Evolutionary conservation across 106 monocot genomes (phyloP).

Genomic region (Gastrodia elata): DNA sequence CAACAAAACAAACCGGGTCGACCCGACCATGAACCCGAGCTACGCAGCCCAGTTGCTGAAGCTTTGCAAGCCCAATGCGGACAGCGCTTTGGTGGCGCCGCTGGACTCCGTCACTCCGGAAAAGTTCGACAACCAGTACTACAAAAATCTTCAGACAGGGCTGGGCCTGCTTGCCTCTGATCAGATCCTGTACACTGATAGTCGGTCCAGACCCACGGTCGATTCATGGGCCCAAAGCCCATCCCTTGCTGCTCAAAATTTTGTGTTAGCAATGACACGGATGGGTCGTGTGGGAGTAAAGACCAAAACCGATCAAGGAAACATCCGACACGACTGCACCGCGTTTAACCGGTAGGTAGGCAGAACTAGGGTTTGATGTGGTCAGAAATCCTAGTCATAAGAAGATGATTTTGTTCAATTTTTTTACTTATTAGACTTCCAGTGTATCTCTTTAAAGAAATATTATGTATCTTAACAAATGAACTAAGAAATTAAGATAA

Average conservation of each 20-base stretch:
- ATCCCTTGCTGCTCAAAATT: conserved; percentile 32
- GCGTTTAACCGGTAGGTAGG: conserved; percentile 37
- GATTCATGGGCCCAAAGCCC: conserved; percentile 38
- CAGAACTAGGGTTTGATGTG: no score
- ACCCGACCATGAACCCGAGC: conserved; percentile 49
- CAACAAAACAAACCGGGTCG: conserved; percentile 20
- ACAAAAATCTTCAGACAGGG: conserved; percentile 51
- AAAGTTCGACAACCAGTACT: conserved; percentile 74
- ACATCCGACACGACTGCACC: conserved; percentile 47
- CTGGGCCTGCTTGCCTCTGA: conserved; percentile 73
- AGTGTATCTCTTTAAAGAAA: no score
- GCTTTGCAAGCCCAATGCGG: conserved; percentile 37
- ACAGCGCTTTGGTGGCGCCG: conserved; percentile 33
- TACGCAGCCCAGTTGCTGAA: conserved; percentile 46
- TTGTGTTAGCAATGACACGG: conserved; percentile 52
- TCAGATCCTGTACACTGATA: conserved; percentile 49
- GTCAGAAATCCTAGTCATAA: no score
- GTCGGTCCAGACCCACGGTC: conserved; percentile 46
- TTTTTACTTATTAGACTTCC: no score
- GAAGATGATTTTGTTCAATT: no score
- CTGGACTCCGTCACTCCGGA: conserved; percentile 57
- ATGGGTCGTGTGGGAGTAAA: conserved; percentile 73
- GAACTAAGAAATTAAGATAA: no score
- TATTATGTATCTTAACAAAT: no score
- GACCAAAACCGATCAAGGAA: conserved; percentile 37